A percentile compares a stretch with the other conserved stretches of the same genome.
phyloP scores from a whole-genome alignment of 2,329 filamentous ascomycete genomes.

The Alternaria sp. region DNA sequence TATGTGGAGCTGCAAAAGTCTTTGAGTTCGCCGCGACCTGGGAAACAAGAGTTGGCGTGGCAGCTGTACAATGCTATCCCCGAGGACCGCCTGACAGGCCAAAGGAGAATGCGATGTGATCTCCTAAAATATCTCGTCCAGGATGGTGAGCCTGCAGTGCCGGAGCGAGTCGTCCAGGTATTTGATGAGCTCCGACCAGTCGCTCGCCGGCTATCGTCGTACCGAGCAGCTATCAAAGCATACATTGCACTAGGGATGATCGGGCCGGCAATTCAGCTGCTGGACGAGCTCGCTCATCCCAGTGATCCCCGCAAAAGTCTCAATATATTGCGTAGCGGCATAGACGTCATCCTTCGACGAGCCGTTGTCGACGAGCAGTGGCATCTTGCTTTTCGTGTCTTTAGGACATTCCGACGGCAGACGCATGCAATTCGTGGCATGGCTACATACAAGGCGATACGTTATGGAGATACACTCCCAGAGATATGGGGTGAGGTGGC shows the following conservation, averaged over 20 bases:
- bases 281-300: slow-evolving; percentile 48
- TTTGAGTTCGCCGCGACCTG: slow-evolving; percentile 22
- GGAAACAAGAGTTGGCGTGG: slow-evolving; percentile 48
- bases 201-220: slow-evolving; percentile 55
- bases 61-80: slow-evolving; percentile 48
- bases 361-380: slow-evolving; percentile 47
- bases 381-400: slow-evolving; percentile 46
- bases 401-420: slow-evolving; percentile 28
- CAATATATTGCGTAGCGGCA: slow-evolving; percentile 34
- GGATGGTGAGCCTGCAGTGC: slow-evolving; percentile 45
- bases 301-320: slow-evolving; percentile 1
- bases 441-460: slow-evolving; percentile 10
- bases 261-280: slow-evolving; percentile 52
- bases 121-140: slow-evolving; percentile 44
- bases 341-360: slow-evolving; percentile 41
- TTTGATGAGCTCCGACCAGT: slow-evolving; percentile 55
- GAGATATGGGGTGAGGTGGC: slow-evolving; percentile 38
- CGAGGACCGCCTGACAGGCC: slow-evolving; percentile 8
- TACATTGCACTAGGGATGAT: slow-evolving; percentile 54
- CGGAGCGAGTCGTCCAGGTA: slow-evolving; percentile 55
- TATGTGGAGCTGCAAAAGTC: slow-evolving; percentile 32
- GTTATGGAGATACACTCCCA: slow-evolving; percentile 23
- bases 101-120: slow-evolving; percentile 23
- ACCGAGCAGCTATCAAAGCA: slow-evolving; percentile 56
- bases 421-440: slow-evolving; percentile 12